Evolutionary conservation across 768 basidiomycete species (phyloP).

Genomic region (Leucosporidium yakuticum): DNA sequence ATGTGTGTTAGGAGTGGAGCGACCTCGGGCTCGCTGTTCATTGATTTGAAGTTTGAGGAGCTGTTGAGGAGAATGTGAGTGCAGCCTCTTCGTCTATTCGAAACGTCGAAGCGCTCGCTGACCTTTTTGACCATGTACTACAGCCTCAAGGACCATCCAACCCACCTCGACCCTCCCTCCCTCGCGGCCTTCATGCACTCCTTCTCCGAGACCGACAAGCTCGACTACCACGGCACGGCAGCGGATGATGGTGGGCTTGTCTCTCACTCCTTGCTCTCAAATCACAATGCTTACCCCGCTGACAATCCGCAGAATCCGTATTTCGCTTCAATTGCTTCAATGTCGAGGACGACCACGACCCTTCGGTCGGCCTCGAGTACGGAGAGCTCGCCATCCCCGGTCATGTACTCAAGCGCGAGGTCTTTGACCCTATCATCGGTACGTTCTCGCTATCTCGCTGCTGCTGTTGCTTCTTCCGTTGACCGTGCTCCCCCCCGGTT

Average conservation of each 20-base stretch:
- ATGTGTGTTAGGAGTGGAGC: slow-evolving; percentile 81
- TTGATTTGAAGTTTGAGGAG: slow-evolving; percentile 78
- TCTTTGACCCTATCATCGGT: slow-evolving; percentile 85
- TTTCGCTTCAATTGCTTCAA: slow-evolving; percentile 91
- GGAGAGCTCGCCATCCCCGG: slow-evolving; percentile 80
- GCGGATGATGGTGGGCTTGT: slow-evolving; percentile 54
- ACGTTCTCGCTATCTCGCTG: slow-evolving; percentile 32
- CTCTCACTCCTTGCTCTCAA: background rate
- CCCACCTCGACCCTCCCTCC: slow-evolving; percentile 72
- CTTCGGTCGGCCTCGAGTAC: slow-evolving; percentile 69
- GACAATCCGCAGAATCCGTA: slow-evolving; percentile 55
- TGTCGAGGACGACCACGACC: slow-evolving; percentile 61
- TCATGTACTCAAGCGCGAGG: slow-evolving; percentile 67
- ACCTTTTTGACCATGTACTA: no score
- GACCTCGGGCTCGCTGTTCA: slow-evolving; percentile 79
- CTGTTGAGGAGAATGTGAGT: slow-evolving; percentile 56
- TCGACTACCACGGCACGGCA: slow-evolving; percentile 61
- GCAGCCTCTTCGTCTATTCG: no score
- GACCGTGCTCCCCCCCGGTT: background rate
- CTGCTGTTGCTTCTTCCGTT: background rate
- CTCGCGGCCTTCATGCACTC: slow-evolving; percentile 29
- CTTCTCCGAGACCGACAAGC: slow-evolving; percentile 82
- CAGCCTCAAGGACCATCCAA: slow-evolving; percentile 74
- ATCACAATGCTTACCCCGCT: background rate
- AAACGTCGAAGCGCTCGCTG: background rate